Conservation (phyloP, 2,329 filamentous ascomycete genomes). For the Cercospora janseana region DNA sequence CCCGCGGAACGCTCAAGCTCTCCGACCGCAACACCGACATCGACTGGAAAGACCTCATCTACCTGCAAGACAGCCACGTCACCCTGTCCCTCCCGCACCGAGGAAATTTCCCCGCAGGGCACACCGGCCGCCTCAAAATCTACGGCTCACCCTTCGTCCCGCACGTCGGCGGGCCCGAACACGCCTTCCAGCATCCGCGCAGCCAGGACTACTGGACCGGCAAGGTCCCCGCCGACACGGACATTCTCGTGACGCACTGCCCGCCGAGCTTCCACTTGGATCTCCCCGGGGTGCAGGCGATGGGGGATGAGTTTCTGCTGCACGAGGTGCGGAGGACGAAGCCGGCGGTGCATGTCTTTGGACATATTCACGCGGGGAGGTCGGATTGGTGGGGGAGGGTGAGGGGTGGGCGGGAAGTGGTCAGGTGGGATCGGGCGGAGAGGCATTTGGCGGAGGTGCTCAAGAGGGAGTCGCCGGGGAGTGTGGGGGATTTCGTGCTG, state of each 20-base stretch:
- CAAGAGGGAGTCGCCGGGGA: conserved; percentile 37
- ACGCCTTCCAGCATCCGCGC: conserved; percentile 74
- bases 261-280: conserved; percentile 72
- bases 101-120: conserved; percentile 23
- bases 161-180: conserved; percentile 65
- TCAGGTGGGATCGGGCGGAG: conserved; percentile 75
- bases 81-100: conserved; percentile 58
- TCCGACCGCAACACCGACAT: conserved; percentile 57
- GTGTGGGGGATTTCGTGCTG: conserved; percentile 33
- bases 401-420: conserved; percentile 61
- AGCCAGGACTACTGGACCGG: conserved; percentile 68
- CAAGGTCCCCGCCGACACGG: conserved; percentile 67
- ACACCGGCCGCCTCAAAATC: conserved; percentile 62
- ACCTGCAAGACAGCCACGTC: conserved; percentile 68
- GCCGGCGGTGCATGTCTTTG: conserved; percentile 77
- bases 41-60: conserved; percentile 67
- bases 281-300: conserved; percentile 52
- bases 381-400: conserved; percentile 29
- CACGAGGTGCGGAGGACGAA: conserved; percentile 71
- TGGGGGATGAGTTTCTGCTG: conserved; percentile 68
- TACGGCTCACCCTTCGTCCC: conserved; percentile 77
- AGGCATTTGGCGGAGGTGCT: conserved; percentile 67
- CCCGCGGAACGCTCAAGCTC: conserved; percentile 46
- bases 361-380: conserved; percentile 72
- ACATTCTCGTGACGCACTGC: conserved; percentile 78